Percentiles rank a stretch among this genome's conserved stretches.
Evolutionary conservation across 2,329 filamentous ascomycete species (phyloP).

Genomic region (Epichloe elymi): DNA sequence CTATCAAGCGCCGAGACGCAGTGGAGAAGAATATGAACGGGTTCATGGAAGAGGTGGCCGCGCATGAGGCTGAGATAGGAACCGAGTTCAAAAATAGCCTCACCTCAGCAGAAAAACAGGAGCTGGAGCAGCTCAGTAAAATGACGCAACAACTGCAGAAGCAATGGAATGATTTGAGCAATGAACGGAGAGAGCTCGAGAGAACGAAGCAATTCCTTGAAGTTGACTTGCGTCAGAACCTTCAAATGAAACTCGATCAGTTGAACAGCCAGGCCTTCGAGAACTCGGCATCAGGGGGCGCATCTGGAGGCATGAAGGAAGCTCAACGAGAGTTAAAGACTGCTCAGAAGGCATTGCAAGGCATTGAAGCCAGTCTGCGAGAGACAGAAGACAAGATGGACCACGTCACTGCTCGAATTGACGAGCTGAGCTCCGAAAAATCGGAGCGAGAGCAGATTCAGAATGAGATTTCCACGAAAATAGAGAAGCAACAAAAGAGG

Average conservation of each 20-base stretch:
- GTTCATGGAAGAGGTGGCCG: constrained; percentile 59
- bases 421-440: constrained; percentile 41
- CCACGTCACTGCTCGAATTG: constrained; percentile 33
- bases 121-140: constrained; percentile 57
- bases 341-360: constrained; percentile 52
- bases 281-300: constrained; percentile 45
- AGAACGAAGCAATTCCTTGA: constrained; percentile 72
- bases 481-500: constrained; percentile 75
- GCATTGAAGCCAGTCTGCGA: constrained; percentile 53
- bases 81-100: constrained; percentile 90
- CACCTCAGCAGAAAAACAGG: constrained; percentile 66
- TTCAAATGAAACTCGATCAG: constrained; percentile 77
- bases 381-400: constrained; percentile 65
- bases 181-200: constrained; percentile 63
- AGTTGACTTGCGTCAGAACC: constrained; percentile 75
- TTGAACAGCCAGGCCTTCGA: constrained; percentile 67
- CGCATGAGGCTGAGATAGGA: constrained; percentile 66
- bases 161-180: constrained; percentile 63
- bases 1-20: constrained; percentile 48
- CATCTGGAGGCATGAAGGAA: constrained; percentile 57
- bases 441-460: constrained; percentile 56
- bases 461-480: constrained; percentile 61
- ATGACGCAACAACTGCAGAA: constrained; percentile 62
- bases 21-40: constrained; percentile 64
- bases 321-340: constrained; percentile 72